Conservation (phyloP, 1,284 basidiomycete genomes). For the Meira miltonrushii region DNA sequence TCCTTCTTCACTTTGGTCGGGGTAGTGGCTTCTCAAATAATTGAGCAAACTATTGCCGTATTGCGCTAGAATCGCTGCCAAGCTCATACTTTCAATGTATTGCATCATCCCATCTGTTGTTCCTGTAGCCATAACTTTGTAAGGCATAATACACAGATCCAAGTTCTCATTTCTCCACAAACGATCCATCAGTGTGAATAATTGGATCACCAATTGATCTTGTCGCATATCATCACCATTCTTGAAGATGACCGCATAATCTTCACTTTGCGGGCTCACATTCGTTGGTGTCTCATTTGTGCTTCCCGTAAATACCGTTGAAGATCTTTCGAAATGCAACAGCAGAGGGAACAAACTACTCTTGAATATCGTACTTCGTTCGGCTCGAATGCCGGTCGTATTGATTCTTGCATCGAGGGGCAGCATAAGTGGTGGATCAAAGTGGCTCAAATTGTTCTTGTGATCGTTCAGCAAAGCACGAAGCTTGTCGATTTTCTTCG, state of each 20-base stretch:
- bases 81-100: slow-evolving; percentile 89
- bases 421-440: slow-evolving; percentile 54
- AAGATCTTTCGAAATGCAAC: slow-evolving; percentile 67
- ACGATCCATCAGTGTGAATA: slow-evolving; percentile 95
- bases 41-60: slow-evolving; percentile 72
- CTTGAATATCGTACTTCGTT: slow-evolving; percentile 94
- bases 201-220: slow-evolving; percentile 92
- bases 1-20: slow-evolving; percentile 84
- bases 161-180: slow-evolving; percentile 89
- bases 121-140: slow-evolving; percentile 89
- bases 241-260: slow-evolving; percentile 92
- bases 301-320: no score
- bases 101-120: slow-evolving; percentile 91
- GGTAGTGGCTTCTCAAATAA: slow-evolving; percentile 76
- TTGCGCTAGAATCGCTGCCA: slow-evolving; percentile 79
- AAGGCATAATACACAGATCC: slow-evolving; percentile 85
- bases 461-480: slow-evolving; percentile 74
- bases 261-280: neutral
- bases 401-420: slow-evolving; percentile 80
- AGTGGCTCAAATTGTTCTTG: slow-evolving; percentile 62
- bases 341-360: slow-evolving; percentile 90
- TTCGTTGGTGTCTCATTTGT: neutral
- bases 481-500: slow-evolving; percentile 95
- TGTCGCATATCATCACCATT: slow-evolving; percentile 98
- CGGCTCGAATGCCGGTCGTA: slow-evolving; percentile 77